These are phyloP conservation scores for Fusarium ambrosium DNA, from an alignment of 2,329 filamentous ascomycete genomes.

Conservation along the genomic window DNA sequence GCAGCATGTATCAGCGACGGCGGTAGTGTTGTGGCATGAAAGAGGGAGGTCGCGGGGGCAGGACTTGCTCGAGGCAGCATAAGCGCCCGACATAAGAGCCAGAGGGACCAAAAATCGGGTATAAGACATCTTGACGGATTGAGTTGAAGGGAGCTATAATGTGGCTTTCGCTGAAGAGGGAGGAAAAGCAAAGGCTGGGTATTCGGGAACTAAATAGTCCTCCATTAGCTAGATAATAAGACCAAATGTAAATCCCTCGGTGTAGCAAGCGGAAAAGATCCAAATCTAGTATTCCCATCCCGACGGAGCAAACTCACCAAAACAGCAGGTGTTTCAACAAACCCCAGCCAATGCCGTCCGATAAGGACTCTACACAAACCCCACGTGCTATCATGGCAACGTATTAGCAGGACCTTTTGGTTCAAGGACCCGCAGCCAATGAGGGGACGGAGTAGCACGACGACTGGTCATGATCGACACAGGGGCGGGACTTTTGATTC, in stretches of 20 bases:
- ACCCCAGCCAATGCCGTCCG: slow-evolving; percentile 10
- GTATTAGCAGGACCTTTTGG: slow-evolving; percentile 37
- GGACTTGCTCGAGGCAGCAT: slow-evolving; percentile 26
- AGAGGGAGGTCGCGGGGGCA: slow-evolving; percentile 40
- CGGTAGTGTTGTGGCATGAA: slow-evolving; percentile 72
- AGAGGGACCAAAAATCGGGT: slow-evolving; percentile 25
- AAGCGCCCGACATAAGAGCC: slow-evolving; percentile 15
- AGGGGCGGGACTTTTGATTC: slow-evolving; percentile 24
- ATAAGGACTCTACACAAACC: slow-evolving; percentile 26
- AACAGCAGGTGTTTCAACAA: slow-evolving; percentile 34
- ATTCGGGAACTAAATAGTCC: neutral
- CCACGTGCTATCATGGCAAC: slow-evolving; percentile 37
- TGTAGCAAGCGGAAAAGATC: neutral
- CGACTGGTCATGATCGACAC: slow-evolving; percentile 29
- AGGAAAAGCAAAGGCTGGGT: neutral
- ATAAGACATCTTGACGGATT: slow-evolving; percentile 21
- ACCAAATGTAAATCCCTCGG: neutral
- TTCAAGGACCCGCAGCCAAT: slow-evolving; percentile 35
- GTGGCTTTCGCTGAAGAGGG: neutral
- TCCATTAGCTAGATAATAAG: neutral
- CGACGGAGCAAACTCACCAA: slow-evolving; percentile 20
- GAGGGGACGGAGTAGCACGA: neutral
- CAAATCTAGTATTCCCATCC: slow-evolving; percentile 8
- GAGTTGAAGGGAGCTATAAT: neutral
- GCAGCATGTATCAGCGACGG: slow-evolving; percentile 76